These are phyloP conservation scores for Aspergillus alliaceus DNA, from an alignment of 2,329 filamentous ascomycete species.

Conservation along the genomic window DNA sequence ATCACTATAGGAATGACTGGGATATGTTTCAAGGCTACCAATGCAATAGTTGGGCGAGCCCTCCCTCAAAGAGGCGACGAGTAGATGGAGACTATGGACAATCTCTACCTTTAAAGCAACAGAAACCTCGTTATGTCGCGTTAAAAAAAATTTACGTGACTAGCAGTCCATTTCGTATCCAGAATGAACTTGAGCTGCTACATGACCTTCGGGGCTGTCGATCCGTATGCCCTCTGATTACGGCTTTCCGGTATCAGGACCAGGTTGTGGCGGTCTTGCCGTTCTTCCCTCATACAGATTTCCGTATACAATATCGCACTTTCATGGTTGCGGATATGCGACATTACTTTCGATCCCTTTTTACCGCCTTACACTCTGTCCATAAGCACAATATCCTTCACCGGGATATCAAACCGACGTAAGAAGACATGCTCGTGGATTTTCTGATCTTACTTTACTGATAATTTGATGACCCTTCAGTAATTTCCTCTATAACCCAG, in stretches of 20 bases:
- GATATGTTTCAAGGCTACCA: constrained; percentile 67
- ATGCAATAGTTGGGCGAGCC: constrained; percentile 66
- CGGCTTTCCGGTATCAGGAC: constrained; percentile 90
- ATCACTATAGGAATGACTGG: constrained; percentile 83
- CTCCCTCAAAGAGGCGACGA: constrained; percentile 59
- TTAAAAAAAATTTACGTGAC: constrained; percentile 99
- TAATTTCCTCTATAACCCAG: constrained; percentile 90
- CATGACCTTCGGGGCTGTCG: constrained; percentile 80
- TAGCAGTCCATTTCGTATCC: constrained; percentile 85
- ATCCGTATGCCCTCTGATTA: constrained; percentile 92
- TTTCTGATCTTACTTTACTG: background rate
- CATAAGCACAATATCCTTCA: constrained; percentile 85
- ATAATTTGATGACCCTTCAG: constrained; percentile 24
- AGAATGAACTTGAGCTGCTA: constrained; percentile 93
- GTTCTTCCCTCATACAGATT: constrained; percentile 94
- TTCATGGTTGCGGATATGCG: constrained; percentile 85
- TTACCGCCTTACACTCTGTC: constrained; percentile 79
- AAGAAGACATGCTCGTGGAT: constrained; percentile 18
- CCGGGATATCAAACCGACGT: constrained; percentile 92
- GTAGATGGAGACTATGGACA: constrained; percentile 39
- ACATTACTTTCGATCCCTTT: constrained; percentile 84
- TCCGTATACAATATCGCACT: constrained; percentile 84
- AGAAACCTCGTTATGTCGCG: constrained; percentile 76
- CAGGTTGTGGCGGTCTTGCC: constrained; percentile 94
- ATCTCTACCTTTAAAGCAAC: constrained; percentile 39